Conservation (phyloP, 2,329 filamentous ascomycete genomes). For the Fusarium sp. region DNA sequence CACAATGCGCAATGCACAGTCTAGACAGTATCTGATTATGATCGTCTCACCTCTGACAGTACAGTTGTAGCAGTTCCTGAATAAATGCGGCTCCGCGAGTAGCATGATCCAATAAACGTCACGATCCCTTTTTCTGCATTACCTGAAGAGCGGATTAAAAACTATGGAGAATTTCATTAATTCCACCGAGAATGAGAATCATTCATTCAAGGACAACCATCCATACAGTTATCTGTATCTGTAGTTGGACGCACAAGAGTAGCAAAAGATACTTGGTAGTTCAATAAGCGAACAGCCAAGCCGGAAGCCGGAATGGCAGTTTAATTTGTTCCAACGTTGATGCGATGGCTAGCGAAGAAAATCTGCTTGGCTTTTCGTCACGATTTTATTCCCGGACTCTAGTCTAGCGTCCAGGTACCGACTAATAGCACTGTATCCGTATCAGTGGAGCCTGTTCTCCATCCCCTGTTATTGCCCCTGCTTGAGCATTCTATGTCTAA, state of each 20-base stretch:
- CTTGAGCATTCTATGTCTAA: constrained; percentile 6
- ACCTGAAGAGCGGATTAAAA: constrained; percentile 27
- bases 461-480: background rate
- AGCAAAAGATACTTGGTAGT: background rate
- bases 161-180: constrained; percentile 26
- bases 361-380: background rate
- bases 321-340: constrained; percentile 10
- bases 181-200: constrained; percentile 21
- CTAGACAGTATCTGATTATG: constrained; percentile 20
- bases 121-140: constrained; percentile 31
- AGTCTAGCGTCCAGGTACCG: constrained; percentile 1
- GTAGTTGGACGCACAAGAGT: no score
- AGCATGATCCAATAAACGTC: constrained; percentile 25
- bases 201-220: background rate
- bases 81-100: constrained; percentile 16
- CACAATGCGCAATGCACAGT: constrained; percentile 9
- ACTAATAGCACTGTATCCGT: background rate
- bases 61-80: constrained; percentile 6
- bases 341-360: background rate
- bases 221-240: background rate
- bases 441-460: constrained; percentile 5
- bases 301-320: constrained; percentile 30
- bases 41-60: constrained; percentile 13
- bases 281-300: constrained; percentile 34
- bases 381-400: constrained; percentile 13